A percentile compares a stretch with the other conserved stretches of the same genome.
Evolutionary conservation across 2,329 filamentous ascomycete species (phyloP).

Genomic region (Parastagonospora avenae): DNA sequence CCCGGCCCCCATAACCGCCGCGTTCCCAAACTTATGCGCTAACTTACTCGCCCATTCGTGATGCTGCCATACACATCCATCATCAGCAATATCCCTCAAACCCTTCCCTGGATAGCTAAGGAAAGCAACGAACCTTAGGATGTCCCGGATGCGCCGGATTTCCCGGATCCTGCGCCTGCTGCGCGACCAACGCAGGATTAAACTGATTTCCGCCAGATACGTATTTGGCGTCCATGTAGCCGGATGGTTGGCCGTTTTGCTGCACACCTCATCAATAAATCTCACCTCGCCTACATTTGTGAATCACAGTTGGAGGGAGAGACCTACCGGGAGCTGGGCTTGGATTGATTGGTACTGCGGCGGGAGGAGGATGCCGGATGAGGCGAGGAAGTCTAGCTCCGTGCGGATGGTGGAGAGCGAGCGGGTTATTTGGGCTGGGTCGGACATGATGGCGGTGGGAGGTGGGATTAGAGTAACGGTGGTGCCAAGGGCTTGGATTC

Average conservation of each 20-base stretch:
- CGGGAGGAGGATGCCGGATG: conserved; percentile 16
- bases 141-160: conserved; percentile 23
- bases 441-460: conserved; percentile 11
- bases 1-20: conserved; percentile 21
- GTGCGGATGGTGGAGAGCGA: conserved; percentile 20
- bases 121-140: conserved; percentile 14
- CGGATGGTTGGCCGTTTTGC: conserved; percentile 20
- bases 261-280: conserved; percentile 2
- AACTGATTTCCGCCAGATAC: conserved; percentile 19
- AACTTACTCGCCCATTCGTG: conserved; percentile 26
- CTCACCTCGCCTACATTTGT: no score
- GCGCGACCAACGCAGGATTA: conserved; percentile 22
- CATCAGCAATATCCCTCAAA: neutral
- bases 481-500: neutral
- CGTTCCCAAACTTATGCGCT: conserved; percentile 25
- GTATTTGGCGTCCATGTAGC: conserved; percentile 20
- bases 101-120: neutral
- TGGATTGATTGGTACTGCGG: conserved; percentile 24
- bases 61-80: conserved; percentile 10
- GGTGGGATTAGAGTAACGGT: neutral
- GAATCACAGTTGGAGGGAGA: neutral
- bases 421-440: conserved; percentile 21
- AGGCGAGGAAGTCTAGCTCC: conserved; percentile 23
- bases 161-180: conserved; percentile 25
- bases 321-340: conserved; percentile 21